A percentile compares a stretch with the other conserved stretches of the same genome.
Evolutionary conservation across 768 basidiomycete genomes (phyloP).

Genomic region (Daedalea quercina): DNA sequence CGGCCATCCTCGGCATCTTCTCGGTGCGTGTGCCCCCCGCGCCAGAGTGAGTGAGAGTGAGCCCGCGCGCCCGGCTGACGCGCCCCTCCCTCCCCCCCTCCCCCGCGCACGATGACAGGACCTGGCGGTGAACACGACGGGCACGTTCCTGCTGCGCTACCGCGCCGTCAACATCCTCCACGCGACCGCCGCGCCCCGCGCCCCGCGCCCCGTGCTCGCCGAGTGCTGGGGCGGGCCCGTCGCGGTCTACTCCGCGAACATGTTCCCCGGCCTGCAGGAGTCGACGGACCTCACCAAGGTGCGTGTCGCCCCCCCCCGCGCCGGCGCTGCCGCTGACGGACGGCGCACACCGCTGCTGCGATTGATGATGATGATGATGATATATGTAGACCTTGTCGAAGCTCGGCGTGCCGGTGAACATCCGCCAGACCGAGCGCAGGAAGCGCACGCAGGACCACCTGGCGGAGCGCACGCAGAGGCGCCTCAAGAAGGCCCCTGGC

Average conservation of each 20-base stretch:
- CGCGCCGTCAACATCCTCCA: constrained; percentile 50
- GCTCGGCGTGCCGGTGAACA: constrained; percentile 51
- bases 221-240: constrained; percentile 61
- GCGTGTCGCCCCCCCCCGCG: too few species aligned
- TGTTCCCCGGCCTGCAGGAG: constrained; percentile 59
- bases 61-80: neutral
- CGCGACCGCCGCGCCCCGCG: neutral
- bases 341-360: too few species aligned
- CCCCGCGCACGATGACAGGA: too few species aligned
- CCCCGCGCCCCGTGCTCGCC: constrained; percentile 42
- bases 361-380: too few species aligned
- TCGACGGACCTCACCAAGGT: constrained; percentile 68
- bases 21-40: constrained; percentile 29
- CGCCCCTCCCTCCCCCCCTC: neutral
- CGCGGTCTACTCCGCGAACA: constrained; percentile 62
- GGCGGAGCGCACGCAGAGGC: too few species aligned
- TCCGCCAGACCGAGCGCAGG: constrained; percentile 51
- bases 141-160: constrained; percentile 59
- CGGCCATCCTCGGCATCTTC: constrained; percentile 55
- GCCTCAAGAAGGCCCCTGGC: too few species aligned
- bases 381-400: constrained; percentile 23
- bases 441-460: constrained; percentile 20
- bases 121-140: constrained; percentile 60
- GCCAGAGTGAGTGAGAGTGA: too few species aligned
- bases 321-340: too few species aligned